phyloP scores from a whole-genome alignment of 352 stramenopile genomes.

The Globisporangium emineosum region DNA sequence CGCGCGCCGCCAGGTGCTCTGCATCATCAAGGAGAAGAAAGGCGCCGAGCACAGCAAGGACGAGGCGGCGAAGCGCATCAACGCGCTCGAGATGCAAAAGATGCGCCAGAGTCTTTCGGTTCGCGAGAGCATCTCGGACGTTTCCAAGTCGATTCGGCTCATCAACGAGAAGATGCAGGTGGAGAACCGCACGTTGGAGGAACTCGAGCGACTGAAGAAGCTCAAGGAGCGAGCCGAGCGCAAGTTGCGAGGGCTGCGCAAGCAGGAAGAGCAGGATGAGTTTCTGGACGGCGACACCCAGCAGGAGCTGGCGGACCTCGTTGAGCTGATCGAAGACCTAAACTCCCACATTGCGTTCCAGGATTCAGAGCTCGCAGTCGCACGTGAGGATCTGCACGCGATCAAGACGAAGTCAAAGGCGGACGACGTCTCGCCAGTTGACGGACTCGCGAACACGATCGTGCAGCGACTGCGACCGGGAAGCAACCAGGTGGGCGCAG shows the following conservation, averaged over 20 bases:
- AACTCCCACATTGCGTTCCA: conserved; percentile 83
- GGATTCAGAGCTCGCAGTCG: conserved; percentile 56
- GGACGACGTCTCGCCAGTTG: conserved; percentile 45
- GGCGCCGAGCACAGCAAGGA: conserved; percentile 51
- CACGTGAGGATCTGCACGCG: conserved; percentile 47
- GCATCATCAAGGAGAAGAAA: conserved; percentile 68
- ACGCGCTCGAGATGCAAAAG: conserved; percentile 81
- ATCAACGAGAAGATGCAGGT: conserved; percentile 68
- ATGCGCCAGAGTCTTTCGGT: conserved; percentile 70
- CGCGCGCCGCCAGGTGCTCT: conserved; percentile 50
- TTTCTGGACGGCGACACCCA: conserved; percentile 63
- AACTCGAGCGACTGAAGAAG: conserved; percentile 68
- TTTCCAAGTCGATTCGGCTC: conserved; percentile 50
- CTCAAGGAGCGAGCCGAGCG: conserved; percentile 60
- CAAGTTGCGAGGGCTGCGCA: conserved; percentile 47
- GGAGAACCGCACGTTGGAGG: conserved; percentile 54
- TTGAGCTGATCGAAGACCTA: conserved; percentile 76
- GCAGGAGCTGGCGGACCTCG: conserved; percentile 65
- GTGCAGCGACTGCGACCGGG: conserved; percentile 26
- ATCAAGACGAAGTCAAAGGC: conserved; percentile 40
- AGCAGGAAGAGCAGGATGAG: conserved; percentile 43
- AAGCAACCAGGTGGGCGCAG: neutral
- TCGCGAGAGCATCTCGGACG: conserved; percentile 71
- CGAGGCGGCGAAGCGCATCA: conserved; percentile 52
- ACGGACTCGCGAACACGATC: conserved; percentile 31